phyloP scores from a whole-genome alignment of 176 grass and related monocot species.

The Leersia perrieri region DNA sequence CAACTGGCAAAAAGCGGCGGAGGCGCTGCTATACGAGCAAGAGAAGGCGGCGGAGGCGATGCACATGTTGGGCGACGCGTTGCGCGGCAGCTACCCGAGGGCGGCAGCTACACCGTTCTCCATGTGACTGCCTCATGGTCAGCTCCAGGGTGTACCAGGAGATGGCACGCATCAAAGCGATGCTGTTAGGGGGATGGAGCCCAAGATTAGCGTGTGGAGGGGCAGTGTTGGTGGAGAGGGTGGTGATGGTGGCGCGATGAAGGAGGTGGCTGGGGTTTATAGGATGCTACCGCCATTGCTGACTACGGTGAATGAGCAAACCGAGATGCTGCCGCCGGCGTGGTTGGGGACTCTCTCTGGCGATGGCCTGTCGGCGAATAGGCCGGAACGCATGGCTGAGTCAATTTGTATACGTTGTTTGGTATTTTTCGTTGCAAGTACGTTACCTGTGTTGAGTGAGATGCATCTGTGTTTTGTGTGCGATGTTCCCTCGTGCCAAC shows the following conservation, averaged over 20 bases:
- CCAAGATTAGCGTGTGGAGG: conserved; percentile 88
- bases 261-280: conserved; percentile 70
- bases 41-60: conserved; percentile 50
- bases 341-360: conserved; percentile 62
- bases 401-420: too few species aligned
- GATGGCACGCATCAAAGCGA: conserved; percentile 82
- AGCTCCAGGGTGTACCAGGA: conserved; percentile 62
- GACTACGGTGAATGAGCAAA: conserved; percentile 73
- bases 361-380: too few species aligned
- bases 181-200: conserved; percentile 61
- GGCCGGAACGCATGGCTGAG: too few species aligned
- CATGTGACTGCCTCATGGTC: conserved; percentile 86
- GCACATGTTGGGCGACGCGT: conserved; percentile 39
- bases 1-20: conserved; percentile 66
- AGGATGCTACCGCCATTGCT: conserved; percentile 69
- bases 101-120: conserved; percentile 56
- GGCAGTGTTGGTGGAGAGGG: neutral
- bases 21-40: conserved; percentile 60
- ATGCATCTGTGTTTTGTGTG: too few species aligned
- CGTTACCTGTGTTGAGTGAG: too few species aligned
- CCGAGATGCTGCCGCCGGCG: conserved; percentile 68
- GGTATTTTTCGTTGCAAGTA: too few species aligned
- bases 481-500: too few species aligned
- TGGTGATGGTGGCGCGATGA: conserved; percentile 44
- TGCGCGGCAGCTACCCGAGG: conserved; percentile 35